Percentiles rank a stretch among this genome's conserved stretches.
Evolutionary conservation across 2,329 filamentous ascomycete species (phyloP).

Genomic region (Rhynchosporium secalis): DNA sequence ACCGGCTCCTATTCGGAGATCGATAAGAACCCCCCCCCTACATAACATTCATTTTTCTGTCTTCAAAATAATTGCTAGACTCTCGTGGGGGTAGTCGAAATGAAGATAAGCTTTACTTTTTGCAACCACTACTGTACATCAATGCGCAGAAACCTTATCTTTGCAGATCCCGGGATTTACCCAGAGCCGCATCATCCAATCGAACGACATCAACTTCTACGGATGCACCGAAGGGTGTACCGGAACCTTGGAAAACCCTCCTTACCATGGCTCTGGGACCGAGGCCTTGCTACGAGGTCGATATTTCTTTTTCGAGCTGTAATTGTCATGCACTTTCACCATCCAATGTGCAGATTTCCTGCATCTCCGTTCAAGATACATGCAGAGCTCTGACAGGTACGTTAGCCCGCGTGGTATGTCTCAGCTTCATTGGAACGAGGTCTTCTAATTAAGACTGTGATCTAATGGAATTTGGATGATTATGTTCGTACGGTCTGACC

Average conservation of each 20-base stretch:
- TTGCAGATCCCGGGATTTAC: neutral
- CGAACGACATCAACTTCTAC: neutral
- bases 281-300: neutral
- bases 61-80: neutral
- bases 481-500: neutral
- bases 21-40: too few relatives aligned
- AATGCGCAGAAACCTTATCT: neutral
- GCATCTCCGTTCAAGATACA: neutral
- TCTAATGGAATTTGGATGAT: neutral
- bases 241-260: neutral
- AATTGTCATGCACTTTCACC: neutral
- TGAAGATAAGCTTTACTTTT: conserved; percentile 1
- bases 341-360: neutral
- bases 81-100: neutral
- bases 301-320: neutral
- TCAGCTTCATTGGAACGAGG: neutral
- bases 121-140: neutral
- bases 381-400: neutral
- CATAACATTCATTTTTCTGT: neutral
- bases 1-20: too few relatives aligned
- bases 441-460: neutral
- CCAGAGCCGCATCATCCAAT: neutral
- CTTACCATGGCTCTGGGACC: neutral
- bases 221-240: too few relatives aligned
- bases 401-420: neutral